A percentile compares a stretch with the other conserved stretches of the same genome.
Evolutionary conservation across 495 filamentous ascomycete genomes (phyloP).

Genomic region (Neurospora discreta): DNA sequence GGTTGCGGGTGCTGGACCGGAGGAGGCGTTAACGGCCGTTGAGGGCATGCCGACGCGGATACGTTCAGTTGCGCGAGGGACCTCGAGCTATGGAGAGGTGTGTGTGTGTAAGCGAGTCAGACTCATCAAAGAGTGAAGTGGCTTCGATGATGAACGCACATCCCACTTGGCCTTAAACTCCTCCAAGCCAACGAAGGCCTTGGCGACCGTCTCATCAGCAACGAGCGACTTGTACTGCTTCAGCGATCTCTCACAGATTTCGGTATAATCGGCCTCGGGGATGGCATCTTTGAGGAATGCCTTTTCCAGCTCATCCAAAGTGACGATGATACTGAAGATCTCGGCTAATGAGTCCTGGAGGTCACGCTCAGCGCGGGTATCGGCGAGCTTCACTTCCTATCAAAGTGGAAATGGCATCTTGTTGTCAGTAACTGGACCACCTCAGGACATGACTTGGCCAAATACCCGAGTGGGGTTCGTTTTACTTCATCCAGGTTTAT

Average conservation of each 20-base stretch:
- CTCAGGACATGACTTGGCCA: not conserved
- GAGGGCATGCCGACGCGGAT: slow-evolving; percentile 76
- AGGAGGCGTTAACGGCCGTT: slow-evolving; percentile 46
- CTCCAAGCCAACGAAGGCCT: slow-evolving; percentile 77
- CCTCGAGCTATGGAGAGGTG: slow-evolving; percentile 58
- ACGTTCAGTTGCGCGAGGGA: slow-evolving; percentile 84
- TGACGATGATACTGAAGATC: slow-evolving; percentile 94
- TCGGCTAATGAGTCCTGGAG: slow-evolving; percentile 93
- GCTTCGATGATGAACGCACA: slow-evolving; percentile 38
- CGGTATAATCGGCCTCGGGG: slow-evolving; percentile 82
- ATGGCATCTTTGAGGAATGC: slow-evolving; percentile 96
- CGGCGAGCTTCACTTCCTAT: slow-evolving; percentile 86
- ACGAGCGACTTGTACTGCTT: slow-evolving; percentile 96
- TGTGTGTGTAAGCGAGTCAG: not conserved
- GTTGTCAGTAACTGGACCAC: not conserved
- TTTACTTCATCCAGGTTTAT: slow-evolving; percentile 85
- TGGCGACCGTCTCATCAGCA: slow-evolving; percentile 71
- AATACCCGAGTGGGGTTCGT: slow-evolving; percentile 5
- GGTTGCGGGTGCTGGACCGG: slow-evolving; percentile 32
- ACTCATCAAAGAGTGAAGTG: not conserved
- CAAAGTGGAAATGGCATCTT: not conserved
- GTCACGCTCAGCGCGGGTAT: slow-evolving; percentile 76
- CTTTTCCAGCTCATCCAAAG: slow-evolving; percentile 89
- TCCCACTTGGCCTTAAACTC: slow-evolving; percentile 91
- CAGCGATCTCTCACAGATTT: slow-evolving; percentile 81